Base-by-base conservation (phyloP, 2,329 filamentous ascomycete genomes). In the Calonectria pauciramosa region DNA sequence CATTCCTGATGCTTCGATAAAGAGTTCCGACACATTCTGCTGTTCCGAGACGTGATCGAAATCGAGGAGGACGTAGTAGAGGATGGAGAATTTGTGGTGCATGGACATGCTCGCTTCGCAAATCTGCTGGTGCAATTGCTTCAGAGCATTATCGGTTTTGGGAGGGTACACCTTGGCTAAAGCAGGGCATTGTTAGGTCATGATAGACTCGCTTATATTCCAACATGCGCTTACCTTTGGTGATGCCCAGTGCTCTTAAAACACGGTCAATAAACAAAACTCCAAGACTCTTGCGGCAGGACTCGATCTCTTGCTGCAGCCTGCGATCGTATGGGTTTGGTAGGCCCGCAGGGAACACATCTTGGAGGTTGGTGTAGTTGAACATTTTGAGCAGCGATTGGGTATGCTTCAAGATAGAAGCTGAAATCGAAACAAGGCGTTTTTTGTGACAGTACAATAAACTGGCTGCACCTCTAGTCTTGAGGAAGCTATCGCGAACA, bases 11-110 rank as follows among this genome's bases (percentile, higher is more conserved):
- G 86, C 86, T 52, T 86, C 85, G 20, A 93, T 91, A 79, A 96
- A 95, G 1, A 82, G 75, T 26, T 89, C 88, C 2, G 92, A 88
- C 9, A 87, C 80, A 44, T 90, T 88, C 23, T 89, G 85, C 4
- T 89, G 87, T 26, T 88, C 87, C 67, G 90, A 87, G 34, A 86
- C 84, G 49, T 87, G 85, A 80, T 93, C 91, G 82, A 94, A 91
- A 83, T 97, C 95, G 81, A 95, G 93, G 4, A 97, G 89, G 49
- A 97, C 87, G 83, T 97, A 98, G 88, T 95, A 97, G 77, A 97
- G 88, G 63, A 97, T 90, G 23, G 95, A 95, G 78, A 96, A 92
- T 84, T 96, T 96, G 86, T 96, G 93, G 83, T 96, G 94, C 69
- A 91, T 89, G 10, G 93, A 90, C 78, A 93, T 92, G 64, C 87